Conservation (phyloP, 768 basidiomycete genomes). For the Termitomyces sp. region DNA sequence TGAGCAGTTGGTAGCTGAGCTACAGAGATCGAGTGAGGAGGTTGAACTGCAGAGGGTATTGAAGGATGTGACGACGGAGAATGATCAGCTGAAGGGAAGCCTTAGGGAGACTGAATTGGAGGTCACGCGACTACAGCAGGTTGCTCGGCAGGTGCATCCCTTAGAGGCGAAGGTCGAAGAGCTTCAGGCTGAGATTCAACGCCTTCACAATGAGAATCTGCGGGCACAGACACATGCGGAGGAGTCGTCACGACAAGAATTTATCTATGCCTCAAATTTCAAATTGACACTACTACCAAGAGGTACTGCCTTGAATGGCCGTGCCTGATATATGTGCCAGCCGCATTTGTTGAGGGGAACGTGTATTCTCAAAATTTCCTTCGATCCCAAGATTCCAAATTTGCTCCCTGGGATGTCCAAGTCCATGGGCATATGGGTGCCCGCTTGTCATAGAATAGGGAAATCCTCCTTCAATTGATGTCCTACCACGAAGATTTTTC, state of each 20-base stretch:
- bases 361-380: background rate
- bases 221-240: constrained; percentile 1
- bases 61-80: constrained; percentile 27
- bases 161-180: constrained; percentile 8
- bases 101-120: constrained; percentile 19
- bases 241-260: background rate
- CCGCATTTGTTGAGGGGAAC: background rate
- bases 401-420: background rate
- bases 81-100: constrained; percentile 27
- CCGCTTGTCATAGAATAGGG: background rate
- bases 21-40: constrained; percentile 25
- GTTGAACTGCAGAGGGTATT: constrained; percentile 19
- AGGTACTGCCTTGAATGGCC: background rate
- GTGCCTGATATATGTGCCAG: background rate
- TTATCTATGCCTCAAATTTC: too few species aligned
- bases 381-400: background rate
- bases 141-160: constrained; percentile 3
- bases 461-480: background rate
- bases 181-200: constrained; percentile 11
- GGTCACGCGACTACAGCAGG: constrained; percentile 4
- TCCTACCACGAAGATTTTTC: background rate
- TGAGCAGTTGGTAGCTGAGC: constrained; percentile 23
- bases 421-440: background rate
- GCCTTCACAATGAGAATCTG: constrained; percentile 8
- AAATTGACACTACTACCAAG: background rate